Conservation (phyloP, 2,329 filamentous ascomycete genomes). For the Diplodia seriata region DNA sequence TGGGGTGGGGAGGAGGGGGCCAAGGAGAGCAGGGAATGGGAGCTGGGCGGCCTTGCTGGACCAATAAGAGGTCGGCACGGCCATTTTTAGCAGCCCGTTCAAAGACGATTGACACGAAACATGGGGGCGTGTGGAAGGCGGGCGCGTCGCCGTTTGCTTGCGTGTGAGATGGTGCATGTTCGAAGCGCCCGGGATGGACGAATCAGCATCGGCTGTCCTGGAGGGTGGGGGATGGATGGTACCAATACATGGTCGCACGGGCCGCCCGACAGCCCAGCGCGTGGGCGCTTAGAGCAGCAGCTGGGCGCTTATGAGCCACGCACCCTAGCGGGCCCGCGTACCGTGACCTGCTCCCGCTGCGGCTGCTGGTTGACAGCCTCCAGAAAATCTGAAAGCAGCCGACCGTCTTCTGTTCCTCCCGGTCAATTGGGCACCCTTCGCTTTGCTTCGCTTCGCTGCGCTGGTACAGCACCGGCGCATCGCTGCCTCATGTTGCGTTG, state of each 20-base stretch:
- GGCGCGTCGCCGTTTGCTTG: not conserved
- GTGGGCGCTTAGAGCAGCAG: slow-evolving; percentile 1
- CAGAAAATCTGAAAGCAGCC: not conserved
- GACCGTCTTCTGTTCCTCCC: too few species aligned
- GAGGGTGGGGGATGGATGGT: not conserved
- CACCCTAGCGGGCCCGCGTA: not conserved
- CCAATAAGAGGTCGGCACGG: not conserved
- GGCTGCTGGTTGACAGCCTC: not conserved
- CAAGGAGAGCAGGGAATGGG: not conserved
- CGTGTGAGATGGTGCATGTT: slow-evolving; percentile 23
- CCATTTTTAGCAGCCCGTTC: slow-evolving; percentile 2
- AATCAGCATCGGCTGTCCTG: not conserved
- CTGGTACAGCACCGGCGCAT: too few species aligned
- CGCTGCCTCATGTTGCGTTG: not conserved
- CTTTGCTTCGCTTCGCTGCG: not conserved
- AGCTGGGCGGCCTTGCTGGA: not conserved
- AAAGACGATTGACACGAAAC: not conserved
- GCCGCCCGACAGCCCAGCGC: not conserved
- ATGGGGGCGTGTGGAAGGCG: not conserved
- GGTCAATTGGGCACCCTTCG: too few species aligned
- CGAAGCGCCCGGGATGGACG: not conserved
- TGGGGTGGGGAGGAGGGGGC: not conserved
- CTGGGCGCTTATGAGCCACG: not conserved
- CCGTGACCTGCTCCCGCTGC: not conserved
- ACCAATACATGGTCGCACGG: not conserved